Evolutionary conservation across 495 filamentous ascomycete genomes (phyloP).

Genomic region (Hypomontagnella submonticulosa): DNA sequence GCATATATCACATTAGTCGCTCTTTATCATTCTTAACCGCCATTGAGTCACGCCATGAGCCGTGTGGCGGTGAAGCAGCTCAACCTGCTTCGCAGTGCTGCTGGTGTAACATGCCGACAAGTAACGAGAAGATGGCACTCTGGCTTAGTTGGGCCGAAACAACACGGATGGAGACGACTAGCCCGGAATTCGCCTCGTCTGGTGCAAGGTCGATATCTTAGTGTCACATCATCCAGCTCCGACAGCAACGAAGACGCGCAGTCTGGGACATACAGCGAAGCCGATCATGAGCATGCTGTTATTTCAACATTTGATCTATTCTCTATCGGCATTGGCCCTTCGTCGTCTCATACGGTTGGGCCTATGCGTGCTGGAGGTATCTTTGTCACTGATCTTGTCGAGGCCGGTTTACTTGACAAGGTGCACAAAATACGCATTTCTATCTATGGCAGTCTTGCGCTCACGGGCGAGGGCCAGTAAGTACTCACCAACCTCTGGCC

Average conservation of each 20-base stretch:
- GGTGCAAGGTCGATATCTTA: constrained; percentile 34
- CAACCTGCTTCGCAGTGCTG: constrained; percentile 39
- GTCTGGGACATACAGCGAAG: constrained; percentile 49
- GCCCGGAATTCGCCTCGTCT: neutral
- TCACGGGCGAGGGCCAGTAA: constrained; percentile 52
- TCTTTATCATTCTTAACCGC: constrained; percentile 6
- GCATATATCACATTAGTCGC: constrained; percentile 1
- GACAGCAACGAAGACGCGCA: constrained; percentile 30
- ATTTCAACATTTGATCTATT: constrained; percentile 54
- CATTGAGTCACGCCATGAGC: constrained; percentile 35
- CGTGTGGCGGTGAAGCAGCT: constrained; percentile 43
- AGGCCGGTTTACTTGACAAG: constrained; percentile 47
- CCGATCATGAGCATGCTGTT: constrained; percentile 53
- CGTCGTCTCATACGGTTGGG: constrained; percentile 52
- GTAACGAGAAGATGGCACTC: constrained; percentile 29
- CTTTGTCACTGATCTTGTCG: constrained; percentile 48
- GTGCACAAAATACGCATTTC: constrained; percentile 51
- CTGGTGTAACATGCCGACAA: constrained; percentile 27
- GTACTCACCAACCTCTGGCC: constrained; percentile 6
- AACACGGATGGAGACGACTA: constrained; percentile 5
- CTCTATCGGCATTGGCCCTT: constrained; percentile 53
- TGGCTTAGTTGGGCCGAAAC: constrained; percentile 2
- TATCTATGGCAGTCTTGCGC: constrained; percentile 52
- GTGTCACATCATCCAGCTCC: constrained; percentile 10
- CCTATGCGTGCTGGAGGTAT: constrained; percentile 53